These are phyloP conservation scores for Pythium aquatile DNA, from an alignment of 352 stramenopile species.

Conservation along the genomic window DNA sequence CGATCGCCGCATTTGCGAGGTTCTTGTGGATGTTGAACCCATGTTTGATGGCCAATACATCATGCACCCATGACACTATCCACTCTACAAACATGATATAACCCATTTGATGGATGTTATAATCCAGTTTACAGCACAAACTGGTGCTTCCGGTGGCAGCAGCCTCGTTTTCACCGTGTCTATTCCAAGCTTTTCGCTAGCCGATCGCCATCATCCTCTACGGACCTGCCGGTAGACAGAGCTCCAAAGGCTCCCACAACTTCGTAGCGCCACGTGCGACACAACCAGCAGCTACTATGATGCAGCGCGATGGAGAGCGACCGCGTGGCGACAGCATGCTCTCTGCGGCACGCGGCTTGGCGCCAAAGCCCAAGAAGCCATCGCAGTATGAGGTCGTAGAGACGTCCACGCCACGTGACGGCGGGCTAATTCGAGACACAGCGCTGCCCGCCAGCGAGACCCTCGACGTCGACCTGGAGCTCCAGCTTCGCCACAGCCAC, in stretches of 20 bases:
- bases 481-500: neutral
- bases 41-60: too few relatives aligned
- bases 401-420: slow-evolving; percentile 16
- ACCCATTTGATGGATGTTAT: neutral
- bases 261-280: too few relatives aligned
- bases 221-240: neutral
- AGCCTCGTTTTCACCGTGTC: neutral
- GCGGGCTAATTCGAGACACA: slow-evolving; percentile 10
- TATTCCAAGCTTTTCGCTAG: neutral
- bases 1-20: too few relatives aligned
- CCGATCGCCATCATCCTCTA: slow-evolving; percentile 4
- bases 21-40: too few relatives aligned
- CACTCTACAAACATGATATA: too few relatives aligned
- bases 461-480: neutral
- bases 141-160: neutral
- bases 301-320: neutral
- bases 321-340: neutral
- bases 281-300: neutral
- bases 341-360: neutral
- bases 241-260: too few relatives aligned
- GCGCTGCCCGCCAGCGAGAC: slow-evolving; percentile 9
- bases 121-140: neutral
- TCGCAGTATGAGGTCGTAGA: slow-evolving; percentile 20
- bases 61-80: too few relatives aligned
- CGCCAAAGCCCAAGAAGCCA: slow-evolving; percentile 1